Percentiles rank a stretch among this genome's conserved stretches.
These are phyloP conservation scores for Silene vulgaris DNA, from an alignment of 179 eudicot genomes.

Conservation along the genomic window DNA sequence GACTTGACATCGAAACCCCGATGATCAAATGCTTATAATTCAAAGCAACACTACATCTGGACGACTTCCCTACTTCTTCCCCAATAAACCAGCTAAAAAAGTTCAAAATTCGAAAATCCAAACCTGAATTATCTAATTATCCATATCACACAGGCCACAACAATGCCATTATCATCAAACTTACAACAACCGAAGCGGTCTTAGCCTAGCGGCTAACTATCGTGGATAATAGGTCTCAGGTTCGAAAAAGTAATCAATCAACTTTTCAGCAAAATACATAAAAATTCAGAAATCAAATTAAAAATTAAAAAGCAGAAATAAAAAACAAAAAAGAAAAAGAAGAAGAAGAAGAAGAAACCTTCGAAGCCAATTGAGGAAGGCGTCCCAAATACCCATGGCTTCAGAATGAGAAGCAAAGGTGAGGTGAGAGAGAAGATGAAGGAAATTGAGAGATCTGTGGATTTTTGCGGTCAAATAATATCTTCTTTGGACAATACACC, in stretches of 20 bases:
- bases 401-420: neutral
- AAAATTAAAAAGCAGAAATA: neutral
- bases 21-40: neutral
- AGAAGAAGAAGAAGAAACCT: conserved; percentile 39
- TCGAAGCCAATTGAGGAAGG: conserved; percentile 95
- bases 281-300: neutral
- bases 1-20: neutral
- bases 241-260: conserved; percentile 5
- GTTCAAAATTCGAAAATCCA: neutral
- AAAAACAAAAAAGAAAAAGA: neutral
- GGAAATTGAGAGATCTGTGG: conserved; percentile 8
- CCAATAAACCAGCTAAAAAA: neutral
- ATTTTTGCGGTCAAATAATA: conserved; percentile 10
- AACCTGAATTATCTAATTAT: neutral
- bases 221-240: neutral
- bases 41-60: neutral
- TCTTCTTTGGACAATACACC: neutral
- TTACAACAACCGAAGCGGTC: neutral
- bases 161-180: neutral
- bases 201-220: no score
- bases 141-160: neutral
- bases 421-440: neutral
- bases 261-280: neutral
- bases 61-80: neutral
- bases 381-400: conserved; percentile 87